Evolutionary conservation across 148 eudicot species (phyloP), one percentile per base, ranked within the genome.

Genomic region (Bassia scoparia): DNA sequence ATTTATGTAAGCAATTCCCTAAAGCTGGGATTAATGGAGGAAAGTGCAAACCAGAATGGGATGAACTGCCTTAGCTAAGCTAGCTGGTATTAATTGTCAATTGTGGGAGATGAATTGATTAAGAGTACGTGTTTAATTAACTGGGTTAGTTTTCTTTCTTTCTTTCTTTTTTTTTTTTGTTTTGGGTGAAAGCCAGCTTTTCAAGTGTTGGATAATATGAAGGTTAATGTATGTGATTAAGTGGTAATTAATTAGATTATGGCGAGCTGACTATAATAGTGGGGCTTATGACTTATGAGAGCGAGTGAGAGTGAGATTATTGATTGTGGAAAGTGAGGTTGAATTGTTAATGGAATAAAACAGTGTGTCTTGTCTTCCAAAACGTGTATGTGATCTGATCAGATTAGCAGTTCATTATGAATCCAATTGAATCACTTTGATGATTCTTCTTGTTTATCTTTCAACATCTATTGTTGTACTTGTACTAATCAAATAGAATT

Each of bases 31-130:
- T 65, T 52, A 37, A 46, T 9, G 38, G 14, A 27, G 35, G 58
- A 43, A 30, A 61, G 68, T 64, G 77, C 52, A 65, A 27, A 74
- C 58, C 77, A 74, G 77, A 64, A 26, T 27, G 44, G 44, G 53
- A 66, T 66, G 69, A 66, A 66, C 69, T 66, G 53, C 52, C 1
- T n/a, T 66, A 9, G 30, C 53, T 26, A n/a, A 16, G 54, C 0
- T 65, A 23, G 53, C 53, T 66, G 44, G 33, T n/a, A n/a, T n/a
- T n/a, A n/a, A n/a, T 53, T 37, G 69, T 18, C 44, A 26, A 66
- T 66, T 66, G 53, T 26, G 15, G 46, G 29, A 66, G 69, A 66
- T 41, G 69, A 44, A 66, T 7, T 17, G 27, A 1, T 17, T 66
- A n/a, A n/a, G n/a, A n/a, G n/a, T n/a, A n/a, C n/a, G 12, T 37